phyloP scores from a whole-genome alignment of 306 rosid genomes.

The Lathyrus tuberosus region DNA sequence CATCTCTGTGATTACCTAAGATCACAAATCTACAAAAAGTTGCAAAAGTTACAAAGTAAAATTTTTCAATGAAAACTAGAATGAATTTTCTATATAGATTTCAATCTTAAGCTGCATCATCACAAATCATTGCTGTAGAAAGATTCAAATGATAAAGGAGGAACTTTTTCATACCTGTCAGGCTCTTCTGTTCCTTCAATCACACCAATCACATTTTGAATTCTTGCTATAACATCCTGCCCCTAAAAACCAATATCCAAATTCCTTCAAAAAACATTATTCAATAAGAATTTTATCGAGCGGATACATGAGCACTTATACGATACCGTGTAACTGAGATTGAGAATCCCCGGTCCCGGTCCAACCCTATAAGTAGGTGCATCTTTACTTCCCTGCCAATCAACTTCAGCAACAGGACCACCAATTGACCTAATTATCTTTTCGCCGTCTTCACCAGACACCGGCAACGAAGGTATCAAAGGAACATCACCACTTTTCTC shows the following conservation, averaged over 20 bases:
- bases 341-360: slow-evolving; percentile 75
- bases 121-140: neutral
- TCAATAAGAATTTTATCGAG: too few relatives aligned
- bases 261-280: neutral
- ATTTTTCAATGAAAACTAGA: slow-evolving; percentile 8
- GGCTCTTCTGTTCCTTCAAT: slow-evolving; percentile 82
- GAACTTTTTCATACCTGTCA: slow-evolving; percentile 54
- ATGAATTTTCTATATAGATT: neutral
- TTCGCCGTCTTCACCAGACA: slow-evolving; percentile 65
- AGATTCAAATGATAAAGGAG: neutral
- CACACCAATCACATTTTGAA: slow-evolving; percentile 72
- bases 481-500: slow-evolving; percentile 59
- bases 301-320: neutral
- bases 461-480: slow-evolving; percentile 72
- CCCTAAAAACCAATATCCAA: slow-evolving; percentile 53
- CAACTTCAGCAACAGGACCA: slow-evolving; percentile 62
- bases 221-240: slow-evolving; percentile 48
- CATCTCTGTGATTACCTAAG: slow-evolving; percentile 80
- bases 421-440: slow-evolving; percentile 55
- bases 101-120: slow-evolving; percentile 5
- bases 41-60: slow-evolving; percentile 31
- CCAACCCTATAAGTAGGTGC: slow-evolving; percentile 61
- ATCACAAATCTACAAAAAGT: slow-evolving; percentile 62
- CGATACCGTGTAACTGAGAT: slow-evolving; percentile 57
- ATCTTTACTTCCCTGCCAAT: slow-evolving; percentile 75